Conservation (phyloP, 2,329 filamentous ascomycete species). For the Tolypocladium guangdongense region DNA sequence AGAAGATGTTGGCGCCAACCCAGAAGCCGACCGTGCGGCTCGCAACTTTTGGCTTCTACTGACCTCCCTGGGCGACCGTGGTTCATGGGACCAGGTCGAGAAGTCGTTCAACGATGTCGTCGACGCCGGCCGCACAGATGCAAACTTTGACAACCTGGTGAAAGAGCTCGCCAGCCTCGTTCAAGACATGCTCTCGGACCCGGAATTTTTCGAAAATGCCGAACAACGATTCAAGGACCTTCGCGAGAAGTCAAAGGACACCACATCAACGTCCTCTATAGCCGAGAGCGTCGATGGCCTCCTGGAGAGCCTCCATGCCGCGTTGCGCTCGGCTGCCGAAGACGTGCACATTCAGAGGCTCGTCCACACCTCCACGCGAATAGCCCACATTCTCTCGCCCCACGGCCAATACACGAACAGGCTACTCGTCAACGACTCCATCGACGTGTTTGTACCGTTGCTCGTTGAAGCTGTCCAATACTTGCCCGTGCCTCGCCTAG, state of each 20-base stretch:
- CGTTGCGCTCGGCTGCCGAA: slow-evolving; percentile 55
- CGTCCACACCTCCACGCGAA: slow-evolving; percentile 51
- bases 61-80: slow-evolving; percentile 63
- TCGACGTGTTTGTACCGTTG: slow-evolving; percentile 73
- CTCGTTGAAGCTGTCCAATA: slow-evolving; percentile 71
- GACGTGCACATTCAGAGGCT: slow-evolving; percentile 66
- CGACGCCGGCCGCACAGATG: slow-evolving; percentile 63
- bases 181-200: slow-evolving; percentile 74
- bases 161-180: slow-evolving; percentile 61
- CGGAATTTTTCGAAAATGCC: slow-evolving; percentile 70
- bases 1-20: slow-evolving; percentile 62
- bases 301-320: slow-evolving; percentile 55
- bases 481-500: slow-evolving; percentile 81
- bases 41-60: slow-evolving; percentile 73
- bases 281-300: slow-evolving; percentile 63
- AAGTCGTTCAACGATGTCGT: slow-evolving; percentile 58
- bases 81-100: slow-evolving; percentile 69
- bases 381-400: slow-evolving; percentile 61
- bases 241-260: slow-evolving; percentile 45
- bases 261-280: slow-evolving; percentile 56
- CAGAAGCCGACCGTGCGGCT: slow-evolving; percentile 62
- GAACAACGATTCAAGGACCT: slow-evolving; percentile 43
- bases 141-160: slow-evolving; percentile 71
- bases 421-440: slow-evolving; percentile 62
- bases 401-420: slow-evolving; percentile 52